Evolutionary conservation across 257 asterid genomes (phyloP).

Genomic region (Petunia secreta): DNA sequence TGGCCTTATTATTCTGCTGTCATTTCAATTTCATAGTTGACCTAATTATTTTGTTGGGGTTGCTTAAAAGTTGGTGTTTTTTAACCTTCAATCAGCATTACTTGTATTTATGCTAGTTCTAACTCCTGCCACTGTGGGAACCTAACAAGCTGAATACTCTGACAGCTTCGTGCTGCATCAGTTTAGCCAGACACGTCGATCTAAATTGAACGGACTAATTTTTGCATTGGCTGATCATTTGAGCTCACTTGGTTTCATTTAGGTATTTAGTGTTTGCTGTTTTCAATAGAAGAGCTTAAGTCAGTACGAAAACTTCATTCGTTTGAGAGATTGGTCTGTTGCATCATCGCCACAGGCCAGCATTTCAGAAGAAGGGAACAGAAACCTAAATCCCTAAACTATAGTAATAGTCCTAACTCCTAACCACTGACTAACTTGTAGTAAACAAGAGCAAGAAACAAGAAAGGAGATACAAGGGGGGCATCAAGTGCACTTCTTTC

Average conservation of each 20-base stretch:
- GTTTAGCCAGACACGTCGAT: slow-evolving; percentile 10
- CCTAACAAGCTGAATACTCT: not conserved
- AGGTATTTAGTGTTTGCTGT: not conserved
- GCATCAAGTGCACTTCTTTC: not conserved
- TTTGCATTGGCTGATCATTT: not conserved
- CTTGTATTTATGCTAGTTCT: not conserved
- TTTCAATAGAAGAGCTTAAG: not conserved
- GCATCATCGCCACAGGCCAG: not conserved
- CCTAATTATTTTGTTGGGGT: not conserved
- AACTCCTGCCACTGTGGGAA: not conserved
- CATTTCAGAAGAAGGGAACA: not conserved
- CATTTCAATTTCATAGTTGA: not conserved
- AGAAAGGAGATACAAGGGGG: not conserved
- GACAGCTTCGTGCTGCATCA: not conserved
- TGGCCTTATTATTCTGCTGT: not conserved
- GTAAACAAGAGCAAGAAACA: too few species aligned
- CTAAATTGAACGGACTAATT: not conserved
- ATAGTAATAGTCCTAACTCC: not conserved
- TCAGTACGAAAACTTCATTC: not conserved
- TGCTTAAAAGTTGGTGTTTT: not conserved
- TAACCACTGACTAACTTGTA: not conserved
- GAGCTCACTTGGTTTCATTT: not conserved
- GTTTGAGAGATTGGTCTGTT: not conserved
- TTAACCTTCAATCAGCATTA: not conserved
- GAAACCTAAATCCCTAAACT: not conserved